Base-by-base conservation (phyloP, 495 filamentous ascomycete genomes). In the Aspergillus panamensis region DNA sequence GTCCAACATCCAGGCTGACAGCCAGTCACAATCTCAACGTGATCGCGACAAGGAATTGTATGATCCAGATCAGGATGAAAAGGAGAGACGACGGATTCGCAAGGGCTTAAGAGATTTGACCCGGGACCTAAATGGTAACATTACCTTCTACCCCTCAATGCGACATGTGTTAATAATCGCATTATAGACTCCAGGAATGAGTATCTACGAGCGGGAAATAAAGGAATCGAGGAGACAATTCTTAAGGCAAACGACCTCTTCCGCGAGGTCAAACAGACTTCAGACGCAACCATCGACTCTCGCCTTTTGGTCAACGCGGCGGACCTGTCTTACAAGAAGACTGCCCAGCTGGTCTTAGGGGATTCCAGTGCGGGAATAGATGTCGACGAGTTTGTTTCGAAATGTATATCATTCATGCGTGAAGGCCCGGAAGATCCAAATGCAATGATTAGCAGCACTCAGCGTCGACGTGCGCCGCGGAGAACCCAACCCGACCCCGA, bases 251-350 rank as follows among this genome's bases (percentile, higher is more conserved):
- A 97, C 65, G 60, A 75, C 3, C 69, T 86, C 9, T 87, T 86
- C 64, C 69, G 69, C 29, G 75, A 83, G 33, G 91, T 97, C 49
- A 94, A 90, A 61, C 92, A 97, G 66, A 95, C 94, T 1, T 82
- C 83, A n/a, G 95, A 99, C 68, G 94, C 94, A 1, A 91, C 87
- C 3, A 85, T 96, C 56, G 94, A 99, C 65, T 89, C 93, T 0
- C 85, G 90, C 42, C 77, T 94, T 39, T 77, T 97, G 9, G 89
- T 96, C 10, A 82, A 77, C 33, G 83, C 86, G 0, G 86, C 89
- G 17, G 94, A 97, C 59, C 72, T 92, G 2, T 84, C 87, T 0
- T 84, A 87, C 55, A 88, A 89, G 55, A 90, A 88, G 62, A 84
- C 86, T 0, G 73, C 84, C 29, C 83, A 87, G 32, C 75, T 91